Percentiles rank a stretch among this genome's conserved stretches.
Conservation (phyloP, 176 grass and related monocot genomes). For the Eremochloa ophiuroides region DNA sequence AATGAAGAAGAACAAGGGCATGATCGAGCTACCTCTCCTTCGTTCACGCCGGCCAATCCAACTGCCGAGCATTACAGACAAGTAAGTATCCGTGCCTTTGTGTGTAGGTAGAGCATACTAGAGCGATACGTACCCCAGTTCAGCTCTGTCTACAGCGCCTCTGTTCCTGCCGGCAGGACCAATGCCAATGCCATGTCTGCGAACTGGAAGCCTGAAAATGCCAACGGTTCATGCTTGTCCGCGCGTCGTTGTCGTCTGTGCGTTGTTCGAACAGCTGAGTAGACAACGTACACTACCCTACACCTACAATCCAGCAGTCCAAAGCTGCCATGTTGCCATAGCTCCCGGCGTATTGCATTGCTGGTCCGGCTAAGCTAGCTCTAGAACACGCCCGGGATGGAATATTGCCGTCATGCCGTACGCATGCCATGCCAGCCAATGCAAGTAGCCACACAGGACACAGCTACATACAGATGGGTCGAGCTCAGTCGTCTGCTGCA, state of each 20-base stretch:
- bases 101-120: neutral
- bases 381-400: neutral
- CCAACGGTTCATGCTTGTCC: no score
- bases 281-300: neutral
- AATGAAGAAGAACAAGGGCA: neutral
- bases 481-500: neutral
- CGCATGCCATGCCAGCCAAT: neutral
- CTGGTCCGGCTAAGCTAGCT: neutral
- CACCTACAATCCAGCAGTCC: no score
- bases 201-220: no score
- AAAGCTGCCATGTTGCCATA: no score
- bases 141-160: neutral
- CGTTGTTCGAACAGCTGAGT: no score
- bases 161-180: neutral
- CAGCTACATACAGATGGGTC: neutral
- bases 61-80: no score
- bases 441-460: no score
- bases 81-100: neutral
- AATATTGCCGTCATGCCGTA: neutral
- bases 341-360: no score
- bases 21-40: neutral
- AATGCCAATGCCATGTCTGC: no score
- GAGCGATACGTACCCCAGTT: neutral
- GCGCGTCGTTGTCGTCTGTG: no score
- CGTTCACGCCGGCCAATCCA: neutral